Percentiles rank a stretch among this genome's conserved stretches.
These are phyloP conservation scores for Spathaspora sp. DNA, from an alignment of 1,139 yeast species.

Conservation along the genomic window DNA sequence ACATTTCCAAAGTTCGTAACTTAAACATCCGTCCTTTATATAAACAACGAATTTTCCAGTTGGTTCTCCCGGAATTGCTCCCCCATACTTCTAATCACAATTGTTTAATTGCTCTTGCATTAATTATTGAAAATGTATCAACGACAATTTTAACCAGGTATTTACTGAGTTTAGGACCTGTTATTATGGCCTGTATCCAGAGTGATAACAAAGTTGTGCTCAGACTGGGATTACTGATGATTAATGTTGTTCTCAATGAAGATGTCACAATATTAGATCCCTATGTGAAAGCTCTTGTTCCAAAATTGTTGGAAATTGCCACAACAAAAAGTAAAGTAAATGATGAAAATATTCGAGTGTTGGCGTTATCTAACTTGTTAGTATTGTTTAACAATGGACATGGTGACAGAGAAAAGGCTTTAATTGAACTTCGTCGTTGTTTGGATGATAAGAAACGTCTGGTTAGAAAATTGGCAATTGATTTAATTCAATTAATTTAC, in stretches of 20 bases:
- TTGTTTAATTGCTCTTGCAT: constrained; percentile 63
- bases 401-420: constrained; percentile 38
- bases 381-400: constrained; percentile 11
- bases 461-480: constrained; percentile 74
- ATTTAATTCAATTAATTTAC: constrained; percentile 73
- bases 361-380: constrained; percentile 12
- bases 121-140: constrained; percentile 58
- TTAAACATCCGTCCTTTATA: constrained; percentile 64
- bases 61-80: constrained; percentile 51
- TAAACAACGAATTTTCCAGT: constrained; percentile 74
- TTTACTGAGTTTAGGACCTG: constrained; percentile 62
- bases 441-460: constrained; percentile 75
- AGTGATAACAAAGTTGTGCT: constrained; percentile 36
- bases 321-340: constrained; percentile 20
- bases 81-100: constrained; percentile 23
- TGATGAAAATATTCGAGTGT: constrained; percentile 48
- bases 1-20: constrained; percentile 52
- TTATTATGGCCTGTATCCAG: constrained; percentile 64
- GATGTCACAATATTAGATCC: constrained; percentile 46
- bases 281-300: constrained; percentile 58
- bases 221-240: constrained; percentile 59
- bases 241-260: constrained; percentile 54
- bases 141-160: constrained; percentile 28
- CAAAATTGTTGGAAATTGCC: constrained; percentile 47
- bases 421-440: constrained; percentile 47